Percentiles rank a stretch among this genome's conserved stretches.
These are phyloP conservation scores for Fusarium annulatum DNA, from an alignment of 2,329 filamentous ascomycete genomes.

Conservation along the genomic window DNA sequence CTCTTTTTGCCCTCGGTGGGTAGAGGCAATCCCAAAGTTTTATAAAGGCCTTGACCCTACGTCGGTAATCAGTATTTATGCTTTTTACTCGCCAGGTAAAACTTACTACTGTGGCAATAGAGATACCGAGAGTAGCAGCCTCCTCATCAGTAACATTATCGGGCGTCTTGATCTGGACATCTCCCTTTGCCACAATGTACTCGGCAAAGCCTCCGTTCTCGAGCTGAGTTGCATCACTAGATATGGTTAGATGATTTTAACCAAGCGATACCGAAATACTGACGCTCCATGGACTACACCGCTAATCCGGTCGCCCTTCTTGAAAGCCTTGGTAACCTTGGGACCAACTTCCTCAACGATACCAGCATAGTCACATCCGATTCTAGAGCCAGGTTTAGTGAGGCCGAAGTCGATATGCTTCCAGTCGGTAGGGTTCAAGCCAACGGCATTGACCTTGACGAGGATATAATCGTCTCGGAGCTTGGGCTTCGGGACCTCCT, in stretches of 20 bases:
- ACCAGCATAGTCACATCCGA: constrained; percentile 61
- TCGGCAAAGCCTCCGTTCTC: constrained; percentile 55
- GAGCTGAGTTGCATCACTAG: constrained; percentile 8
- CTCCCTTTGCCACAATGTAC: constrained; percentile 53
- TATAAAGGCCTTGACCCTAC: constrained; percentile 59
- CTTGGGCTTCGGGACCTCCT: constrained; percentile 1
- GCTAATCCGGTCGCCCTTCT: constrained; percentile 60
- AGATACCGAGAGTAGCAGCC: constrained; percentile 58
- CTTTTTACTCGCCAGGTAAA: no score
- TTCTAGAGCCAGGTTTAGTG: constrained; percentile 22
- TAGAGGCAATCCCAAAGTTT: constrained; percentile 56
- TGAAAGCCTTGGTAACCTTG: constrained; percentile 51
- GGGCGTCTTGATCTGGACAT: constrained; percentile 57
- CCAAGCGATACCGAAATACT: neutral
- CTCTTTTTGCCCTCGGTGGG: constrained; percentile 55
- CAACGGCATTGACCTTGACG: constrained; percentile 49
- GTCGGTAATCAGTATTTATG: neutral
- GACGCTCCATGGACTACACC: constrained; percentile 24
- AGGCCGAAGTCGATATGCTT: constrained; percentile 44
- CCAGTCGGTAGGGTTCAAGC: constrained; percentile 50
- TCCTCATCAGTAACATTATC: constrained; percentile 54
- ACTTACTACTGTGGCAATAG: constrained; percentile 51
- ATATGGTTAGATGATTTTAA: neutral
- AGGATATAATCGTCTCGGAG: constrained; percentile 44
- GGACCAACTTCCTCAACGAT: constrained; percentile 58